A percentile compares a stretch with the other conserved stretches of the same genome.
Conservation (phyloP, 352 stramenopile species). For the Pythium dissimile region DNA sequence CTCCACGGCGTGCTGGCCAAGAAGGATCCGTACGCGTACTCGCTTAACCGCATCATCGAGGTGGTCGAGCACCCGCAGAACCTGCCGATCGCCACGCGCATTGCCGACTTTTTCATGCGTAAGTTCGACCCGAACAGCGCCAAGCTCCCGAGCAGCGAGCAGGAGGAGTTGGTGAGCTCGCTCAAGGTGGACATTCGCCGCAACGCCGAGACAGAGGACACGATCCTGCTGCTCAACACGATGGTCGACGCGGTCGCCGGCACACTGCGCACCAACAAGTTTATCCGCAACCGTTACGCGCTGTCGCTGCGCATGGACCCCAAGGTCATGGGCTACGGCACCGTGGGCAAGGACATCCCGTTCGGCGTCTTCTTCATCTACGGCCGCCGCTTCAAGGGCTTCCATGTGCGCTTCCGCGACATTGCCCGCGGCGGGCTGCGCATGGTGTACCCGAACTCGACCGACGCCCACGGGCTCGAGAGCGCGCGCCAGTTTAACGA, state of each 20-base stretch:
- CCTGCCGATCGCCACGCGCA: slow-evolving; percentile 85
- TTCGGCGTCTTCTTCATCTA: slow-evolving; percentile 97
- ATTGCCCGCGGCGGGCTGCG: slow-evolving; percentile 76
- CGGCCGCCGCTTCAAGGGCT: slow-evolving; percentile 93
- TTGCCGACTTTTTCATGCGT: slow-evolving; percentile 95
- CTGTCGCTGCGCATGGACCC: slow-evolving; percentile 76
- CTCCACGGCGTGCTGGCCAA: slow-evolving; percentile 94
- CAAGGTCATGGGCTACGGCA: slow-evolving; percentile 76
- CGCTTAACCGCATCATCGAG: slow-evolving; percentile 92
- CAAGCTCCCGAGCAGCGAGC: slow-evolving; percentile 40
- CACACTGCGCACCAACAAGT: slow-evolving; percentile 83
- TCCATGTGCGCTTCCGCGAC: slow-evolving; percentile 84
- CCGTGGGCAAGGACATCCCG: slow-evolving; percentile 85
- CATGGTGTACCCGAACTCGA: slow-evolving; percentile 72
- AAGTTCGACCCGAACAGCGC: slow-evolving; percentile 66
- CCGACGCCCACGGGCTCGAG: slow-evolving; percentile 53
- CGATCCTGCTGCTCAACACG: slow-evolving; percentile 69
- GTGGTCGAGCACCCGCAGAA: slow-evolving; percentile 90
- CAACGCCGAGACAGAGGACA: slow-evolving; percentile 70
- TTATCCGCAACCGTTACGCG: slow-evolving; percentile 76
- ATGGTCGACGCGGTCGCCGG: slow-evolving; percentile 75
- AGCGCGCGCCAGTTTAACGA: slow-evolving; percentile 82
- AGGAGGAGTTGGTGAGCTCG: slow-evolving; percentile 40
- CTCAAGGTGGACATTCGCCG: slow-evolving; percentile 74
- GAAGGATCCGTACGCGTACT: slow-evolving; percentile 93